Conservation (phyloP, 257 asterid species). For the Salvia hispanica region DNA sequence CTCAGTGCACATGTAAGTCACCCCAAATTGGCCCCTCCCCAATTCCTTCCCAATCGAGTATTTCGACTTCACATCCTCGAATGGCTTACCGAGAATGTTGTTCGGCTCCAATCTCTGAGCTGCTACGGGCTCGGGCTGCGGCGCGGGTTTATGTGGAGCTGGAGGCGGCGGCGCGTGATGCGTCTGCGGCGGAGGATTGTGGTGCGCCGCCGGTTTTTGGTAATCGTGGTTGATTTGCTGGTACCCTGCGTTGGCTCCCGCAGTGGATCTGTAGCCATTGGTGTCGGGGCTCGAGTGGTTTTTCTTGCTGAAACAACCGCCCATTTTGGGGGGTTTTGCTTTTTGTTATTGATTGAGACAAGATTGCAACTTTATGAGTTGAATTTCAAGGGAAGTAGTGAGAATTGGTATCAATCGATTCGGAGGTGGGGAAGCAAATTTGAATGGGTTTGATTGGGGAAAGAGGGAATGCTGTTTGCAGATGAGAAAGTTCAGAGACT, state of each 20-base stretch:
- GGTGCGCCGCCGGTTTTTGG: slow-evolving; percentile 33
- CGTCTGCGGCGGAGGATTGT: slow-evolving; percentile 21
- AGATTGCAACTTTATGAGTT: slow-evolving; percentile 37
- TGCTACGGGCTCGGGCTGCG: slow-evolving; percentile 29
- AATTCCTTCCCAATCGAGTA: slow-evolving; percentile 62
- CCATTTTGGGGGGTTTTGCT: slow-evolving; percentile 35
- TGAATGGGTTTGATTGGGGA: background rate
- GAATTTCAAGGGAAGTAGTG: background rate
- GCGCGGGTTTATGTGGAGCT: slow-evolving; percentile 32
- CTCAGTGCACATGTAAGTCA: slow-evolving; percentile 60
- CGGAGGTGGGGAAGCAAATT: slow-evolving; percentile 9
- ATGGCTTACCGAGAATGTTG: slow-evolving; percentile 62
- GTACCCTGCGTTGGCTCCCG: slow-evolving; percentile 21
- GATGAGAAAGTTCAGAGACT: slow-evolving; percentile 27
- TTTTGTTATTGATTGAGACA: slow-evolving; percentile 22
- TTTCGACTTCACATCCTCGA: slow-evolving; percentile 53
- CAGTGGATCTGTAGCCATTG: slow-evolving; percentile 46
- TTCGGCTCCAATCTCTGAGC: slow-evolving; percentile 51
- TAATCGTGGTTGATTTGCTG: slow-evolving; percentile 34
- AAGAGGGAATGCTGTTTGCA: slow-evolving; percentile 10
- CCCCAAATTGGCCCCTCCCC: slow-evolving; percentile 75
- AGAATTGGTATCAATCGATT: background rate
- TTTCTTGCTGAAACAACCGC: slow-evolving; percentile 63
- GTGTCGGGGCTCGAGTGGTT: slow-evolving; percentile 35
- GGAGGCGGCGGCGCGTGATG: slow-evolving; percentile 34